phyloP scores from a whole-genome alignment of 2,329 filamentous ascomycete genomes.

The Periglandula ipomoeae region DNA sequence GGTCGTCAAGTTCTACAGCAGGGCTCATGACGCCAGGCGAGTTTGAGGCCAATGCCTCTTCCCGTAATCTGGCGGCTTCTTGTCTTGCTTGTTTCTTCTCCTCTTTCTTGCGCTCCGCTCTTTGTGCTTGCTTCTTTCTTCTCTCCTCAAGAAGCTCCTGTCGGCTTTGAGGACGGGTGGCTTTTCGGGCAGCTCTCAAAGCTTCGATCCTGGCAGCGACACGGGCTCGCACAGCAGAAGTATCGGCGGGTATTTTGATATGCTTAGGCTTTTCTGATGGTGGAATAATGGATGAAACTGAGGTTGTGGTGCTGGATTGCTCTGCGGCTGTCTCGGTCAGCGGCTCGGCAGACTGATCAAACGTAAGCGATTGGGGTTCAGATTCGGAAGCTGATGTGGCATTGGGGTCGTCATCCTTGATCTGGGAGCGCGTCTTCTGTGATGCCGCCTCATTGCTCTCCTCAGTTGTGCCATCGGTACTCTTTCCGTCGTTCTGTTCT shows the following conservation, averaged over 20 bases:
- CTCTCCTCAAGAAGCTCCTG: conserved; percentile 88
- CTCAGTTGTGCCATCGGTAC: conserved; percentile 5
- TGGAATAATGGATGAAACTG: conserved; percentile 57
- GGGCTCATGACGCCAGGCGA: conserved; percentile 53
- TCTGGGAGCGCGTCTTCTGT: conserved; percentile 20
- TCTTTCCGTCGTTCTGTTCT: conserved; percentile 11
- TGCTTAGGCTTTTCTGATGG: conserved; percentile 54
- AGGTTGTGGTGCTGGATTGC: conserved; percentile 53
- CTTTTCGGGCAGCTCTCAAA: conserved; percentile 77
- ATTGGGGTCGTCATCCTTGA: conserved; percentile 35
- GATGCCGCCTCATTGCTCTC: conserved; percentile 13
- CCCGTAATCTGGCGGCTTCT: conserved; percentile 62
- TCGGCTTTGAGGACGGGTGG: conserved; percentile 73
- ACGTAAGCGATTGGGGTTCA: conserved; percentile 37
- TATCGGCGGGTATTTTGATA: conserved; percentile 60
- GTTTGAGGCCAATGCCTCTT: conserved; percentile 53
- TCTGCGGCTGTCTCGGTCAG: conserved; percentile 31
- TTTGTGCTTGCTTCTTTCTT: conserved; percentile 76
- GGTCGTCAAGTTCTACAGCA: conserved; percentile 39
- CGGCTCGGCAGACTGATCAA: conserved; percentile 41
- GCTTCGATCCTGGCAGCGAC: conserved; percentile 77
- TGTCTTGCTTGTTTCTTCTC: conserved; percentile 66
- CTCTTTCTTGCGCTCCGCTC: conserved; percentile 84
- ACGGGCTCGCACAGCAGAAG: conserved; percentile 65
- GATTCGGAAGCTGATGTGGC: conserved; percentile 44